These are phyloP conservation scores for Jatropha curcas DNA, from an alignment of 345 rosid genomes.

Conservation along the genomic window DNA sequence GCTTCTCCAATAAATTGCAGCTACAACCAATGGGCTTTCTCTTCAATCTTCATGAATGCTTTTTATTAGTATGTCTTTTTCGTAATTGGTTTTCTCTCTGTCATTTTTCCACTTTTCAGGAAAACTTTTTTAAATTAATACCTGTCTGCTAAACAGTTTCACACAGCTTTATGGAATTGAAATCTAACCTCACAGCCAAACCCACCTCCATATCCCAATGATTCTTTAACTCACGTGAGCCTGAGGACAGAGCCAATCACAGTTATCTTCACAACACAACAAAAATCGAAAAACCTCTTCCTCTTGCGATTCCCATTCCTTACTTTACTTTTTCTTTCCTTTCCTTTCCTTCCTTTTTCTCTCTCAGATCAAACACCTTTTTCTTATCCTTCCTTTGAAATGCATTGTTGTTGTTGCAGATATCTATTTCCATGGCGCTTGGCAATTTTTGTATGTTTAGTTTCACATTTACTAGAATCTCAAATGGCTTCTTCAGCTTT, in stretches of 20 bases:
- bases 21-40: no score
- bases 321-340: background rate
- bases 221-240: conserved; percentile 12
- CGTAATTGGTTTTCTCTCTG: no score
- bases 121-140: no score
- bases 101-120: no score
- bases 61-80: no score
- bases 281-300: conserved; percentile 12
- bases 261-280: conserved; percentile 8
- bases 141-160: no score
- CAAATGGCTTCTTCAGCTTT: conserved; percentile 53
- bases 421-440: conserved; percentile 23
- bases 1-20: no score
- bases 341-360: background rate
- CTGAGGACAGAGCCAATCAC: no score
- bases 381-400: background rate
- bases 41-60: no score
- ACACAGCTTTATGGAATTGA: background rate
- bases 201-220: background rate
- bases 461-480: conserved; percentile 38
- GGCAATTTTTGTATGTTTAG: conserved; percentile 29
- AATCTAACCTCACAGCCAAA: background rate
- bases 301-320: no score
- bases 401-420: background rate
- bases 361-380: background rate